Base-by-base conservation (phyloP, 345 rosid genomes). In the Heritiera fomes region DNA sequence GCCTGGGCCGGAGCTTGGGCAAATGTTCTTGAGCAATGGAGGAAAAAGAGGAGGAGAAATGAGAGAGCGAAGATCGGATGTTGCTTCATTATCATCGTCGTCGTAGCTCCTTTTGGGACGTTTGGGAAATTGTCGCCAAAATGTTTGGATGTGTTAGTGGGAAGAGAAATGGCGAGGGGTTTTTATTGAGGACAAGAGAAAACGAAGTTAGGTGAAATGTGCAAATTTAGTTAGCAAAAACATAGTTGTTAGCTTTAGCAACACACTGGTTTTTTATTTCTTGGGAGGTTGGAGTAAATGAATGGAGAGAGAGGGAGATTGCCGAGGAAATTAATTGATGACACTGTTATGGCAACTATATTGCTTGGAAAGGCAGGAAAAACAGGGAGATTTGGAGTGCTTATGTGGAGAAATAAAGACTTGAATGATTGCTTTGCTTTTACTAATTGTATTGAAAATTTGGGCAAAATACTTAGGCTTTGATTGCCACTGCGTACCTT, bases 361-460 rank as follows among this genome's bases (percentile, higher is more conserved):
- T 90, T 87, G 91, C 90, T 87, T 88, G 72, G 38, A 79, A 76
- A 84, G 64, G 78, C 84, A 84, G 93, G 79, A 87, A 86, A 80
- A 80, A 73, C 34, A 72, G 74, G 71, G 65, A 28, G 79, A 80
- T 72, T 80, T 83, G 82, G 78, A 83, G 77, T 86, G 80, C 86
- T 69, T 78, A 79, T 59, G 60, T 47, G 75, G 71, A 50, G 75
- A 76, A 79, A 82, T 38, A 77, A 18, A 64, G 82, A 72, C 66
- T 49, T 74, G 3, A 78, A 79, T 81, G 73, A 82, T 85, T 76
- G 84, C 80, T 84, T 89, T 45, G 82, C 65, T 79, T 82, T 81
- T 62, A 80, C 81, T 73, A 23, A 23, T 23, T 75, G 62, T 46
- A 32, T 49, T 30, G 77, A 4, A 52, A 70, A 62, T 77, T 64